phyloP scores from a whole-genome alignment of 208 protist genomes.

The Crithidia expoeki region DNA sequence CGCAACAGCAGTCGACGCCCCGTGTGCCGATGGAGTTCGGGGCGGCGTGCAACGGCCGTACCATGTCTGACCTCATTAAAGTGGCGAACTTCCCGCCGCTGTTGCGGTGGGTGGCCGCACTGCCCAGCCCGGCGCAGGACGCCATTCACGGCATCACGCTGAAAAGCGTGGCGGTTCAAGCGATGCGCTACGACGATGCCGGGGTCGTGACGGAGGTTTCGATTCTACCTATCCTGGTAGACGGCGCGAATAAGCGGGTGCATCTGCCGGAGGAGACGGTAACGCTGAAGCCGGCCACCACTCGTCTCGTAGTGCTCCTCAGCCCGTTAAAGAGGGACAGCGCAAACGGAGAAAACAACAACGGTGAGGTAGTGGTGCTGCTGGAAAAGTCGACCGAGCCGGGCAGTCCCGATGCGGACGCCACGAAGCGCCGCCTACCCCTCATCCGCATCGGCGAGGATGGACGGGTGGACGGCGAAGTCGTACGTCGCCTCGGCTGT shows the following conservation, averaged over 20 bases:
- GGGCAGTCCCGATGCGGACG: constrained; percentile 35
- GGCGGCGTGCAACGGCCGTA: constrained; percentile 50
- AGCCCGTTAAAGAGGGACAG: background rate
- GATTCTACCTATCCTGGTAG: constrained; percentile 61
- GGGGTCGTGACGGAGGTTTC: constrained; percentile 54
- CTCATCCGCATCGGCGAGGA: constrained; percentile 47
- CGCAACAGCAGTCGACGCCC: constrained; percentile 43
- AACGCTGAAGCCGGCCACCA: constrained; percentile 61
- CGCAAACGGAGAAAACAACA: background rate
- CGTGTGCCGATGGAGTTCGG: constrained; percentile 79
- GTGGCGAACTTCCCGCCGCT: constrained; percentile 85
- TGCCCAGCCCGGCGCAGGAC: constrained; percentile 33
- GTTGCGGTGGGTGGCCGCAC: constrained; percentile 58
- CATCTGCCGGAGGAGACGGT: constrained; percentile 48
- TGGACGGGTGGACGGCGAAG: constrained; percentile 52
- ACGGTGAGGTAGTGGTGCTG: constrained; percentile 45
- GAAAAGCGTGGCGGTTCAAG: constrained; percentile 54
- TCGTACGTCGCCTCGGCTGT: constrained; percentile 43
- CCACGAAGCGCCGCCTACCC: constrained; percentile 64
- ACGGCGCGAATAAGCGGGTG: constrained; percentile 48
- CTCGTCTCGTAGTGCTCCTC: constrained; percentile 72
- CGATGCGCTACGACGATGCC: constrained; percentile 57
- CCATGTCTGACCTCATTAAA: constrained; percentile 77
- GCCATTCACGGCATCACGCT: constrained; percentile 43
- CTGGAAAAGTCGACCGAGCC: constrained; percentile 60